A percentile compares a stretch with the other conserved stretches of the same genome.
Conservation (phyloP, 352 stramenopile species). For the Peronospora tabacina region DNA sequence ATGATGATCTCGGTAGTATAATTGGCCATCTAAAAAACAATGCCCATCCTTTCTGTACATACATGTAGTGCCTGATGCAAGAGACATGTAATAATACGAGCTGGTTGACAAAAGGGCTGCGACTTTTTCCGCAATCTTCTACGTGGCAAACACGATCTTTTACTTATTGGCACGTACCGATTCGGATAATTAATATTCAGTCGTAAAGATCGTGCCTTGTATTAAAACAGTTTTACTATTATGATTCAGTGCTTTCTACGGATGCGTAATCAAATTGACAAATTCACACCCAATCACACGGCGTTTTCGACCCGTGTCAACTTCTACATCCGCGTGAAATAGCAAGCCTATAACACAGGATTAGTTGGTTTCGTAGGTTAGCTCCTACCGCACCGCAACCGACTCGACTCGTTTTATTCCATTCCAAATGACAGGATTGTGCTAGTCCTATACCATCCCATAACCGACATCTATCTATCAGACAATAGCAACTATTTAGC, state of each 20-base stretch:
- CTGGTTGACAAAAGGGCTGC: no score
- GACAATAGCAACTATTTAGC: not conserved
- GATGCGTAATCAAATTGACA: constrained; percentile 1
- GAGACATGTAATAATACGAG: no score
- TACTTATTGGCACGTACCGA: not conserved
- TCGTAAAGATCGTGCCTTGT: no score
- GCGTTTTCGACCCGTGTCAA: constrained; percentile 20
- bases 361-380: not conserved
- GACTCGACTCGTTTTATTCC: no score
- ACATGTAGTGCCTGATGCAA: no score
- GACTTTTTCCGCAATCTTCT: not conserved
- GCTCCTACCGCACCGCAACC: not conserved
- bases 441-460: not conserved
- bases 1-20: no score
- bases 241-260: no score
- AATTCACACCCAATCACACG: constrained; percentile 17
- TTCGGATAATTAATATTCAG: no score
- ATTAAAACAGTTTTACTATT: no score
- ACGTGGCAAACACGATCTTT: not conserved
- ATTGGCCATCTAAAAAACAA: no score
- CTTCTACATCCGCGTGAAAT: constrained; percentile 2
- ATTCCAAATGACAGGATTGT: constrained; percentile 5
- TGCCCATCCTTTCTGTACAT: no score
- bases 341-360: not conserved
- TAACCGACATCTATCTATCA: not conserved